Evolutionary conservation across 1,139 yeast genomes (phyloP), one percentile per base, ranked within the genome.

Genomic region (Citeromyces hawaiiensis): DNA sequence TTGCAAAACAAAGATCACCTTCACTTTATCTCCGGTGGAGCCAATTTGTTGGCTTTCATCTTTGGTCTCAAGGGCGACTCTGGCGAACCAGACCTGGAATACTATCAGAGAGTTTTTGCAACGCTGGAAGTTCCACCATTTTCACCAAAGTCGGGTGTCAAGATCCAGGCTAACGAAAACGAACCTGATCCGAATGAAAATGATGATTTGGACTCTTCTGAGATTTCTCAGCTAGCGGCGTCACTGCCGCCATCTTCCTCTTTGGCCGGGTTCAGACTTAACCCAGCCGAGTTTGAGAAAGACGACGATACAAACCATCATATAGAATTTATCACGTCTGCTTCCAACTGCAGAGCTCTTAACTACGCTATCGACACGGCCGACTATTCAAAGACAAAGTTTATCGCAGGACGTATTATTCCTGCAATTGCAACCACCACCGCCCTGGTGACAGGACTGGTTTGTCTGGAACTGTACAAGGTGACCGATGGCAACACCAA

Each of bases 341-440:
- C 96, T 18, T 88, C 97, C 3, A 91, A 91, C 59, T 76, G 94
- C 61, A 78, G 99, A 59, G 99, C 99, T 27, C 66, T 78, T 59
- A 91, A 88, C 61, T 91, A 93, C 57, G 72, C 78, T 36, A 88
- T 91, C 52, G 91, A 82, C 51, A 60, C 82, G 45, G 91, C 82
- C 25, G 93, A 80, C 55, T 74, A 73, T 43, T 72, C 72, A 40
- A 81, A 78, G 62, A 83, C 93, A 27, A 83, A 83, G 56, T 80
- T 82, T 47, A 82, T 82, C 56, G 94, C 94, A 13, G 97, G 97
- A 41, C 80, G 93, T 60, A 91, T 91, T 49, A 88, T 91, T 49
- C 99, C 99, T 10, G 98, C 98, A 14, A 91, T 91, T 66, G 98
- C 98, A 32, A 91, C 99, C 2, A 93, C 99, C 4, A 91, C 99